Base-by-base conservation (phyloP, 768 basidiomycete genomes). In the Hygrophorus pudorinus region DNA sequence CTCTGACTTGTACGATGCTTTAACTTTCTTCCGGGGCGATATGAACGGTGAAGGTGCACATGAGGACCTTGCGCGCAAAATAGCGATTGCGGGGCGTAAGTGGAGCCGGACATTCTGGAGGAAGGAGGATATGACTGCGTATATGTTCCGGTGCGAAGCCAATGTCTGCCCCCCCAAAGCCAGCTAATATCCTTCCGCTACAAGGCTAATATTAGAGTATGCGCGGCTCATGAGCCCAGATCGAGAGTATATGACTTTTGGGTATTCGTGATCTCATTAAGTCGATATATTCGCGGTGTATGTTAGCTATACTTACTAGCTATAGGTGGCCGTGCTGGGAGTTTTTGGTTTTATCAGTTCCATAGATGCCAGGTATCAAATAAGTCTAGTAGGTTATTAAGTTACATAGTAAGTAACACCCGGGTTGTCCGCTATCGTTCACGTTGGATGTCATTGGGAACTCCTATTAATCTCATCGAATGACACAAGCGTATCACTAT, bases 21-120 rank as follows among this genome's bases (percentile, higher is more conserved):
- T 85, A 35, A 61, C 78, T 1, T 90, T 90, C 65, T 87, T 87
- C 63, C 74, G 77, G 0, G 81, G 84, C 0, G 71, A 73, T 51
- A 67, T 66, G 6, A 65, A 73, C 43, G 76, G 79, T n/a, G 67
- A 72, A 29, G 71, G 71, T 6, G 76, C 66, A 0, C 81, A 85
- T 50, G 81, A 86, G 42, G 70, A 65, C 1, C 54, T 82, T 33
- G 82, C 73, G 1, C 56, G 60, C 35, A 65, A 60, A 50, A 80
- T 81, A 21, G 79, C 76, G 0, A 49, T 51, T 1, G 61, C 65
- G 1, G 78, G 78, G 0, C 59, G 59, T 14, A 48, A 52, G 5
- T 76, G 74, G 75, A 71, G 67, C 45, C 53, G 53, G 42, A 51
- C 28, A 1, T 72, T 65, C 47, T 76, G 72, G 73, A 58, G 72